Percentiles rank a stretch among this genome's conserved stretches.
Evolutionary conservation across 371 early-diverging fungal genomes (phyloP).

Genomic region (Cokeromyces recurvatus): DNA sequence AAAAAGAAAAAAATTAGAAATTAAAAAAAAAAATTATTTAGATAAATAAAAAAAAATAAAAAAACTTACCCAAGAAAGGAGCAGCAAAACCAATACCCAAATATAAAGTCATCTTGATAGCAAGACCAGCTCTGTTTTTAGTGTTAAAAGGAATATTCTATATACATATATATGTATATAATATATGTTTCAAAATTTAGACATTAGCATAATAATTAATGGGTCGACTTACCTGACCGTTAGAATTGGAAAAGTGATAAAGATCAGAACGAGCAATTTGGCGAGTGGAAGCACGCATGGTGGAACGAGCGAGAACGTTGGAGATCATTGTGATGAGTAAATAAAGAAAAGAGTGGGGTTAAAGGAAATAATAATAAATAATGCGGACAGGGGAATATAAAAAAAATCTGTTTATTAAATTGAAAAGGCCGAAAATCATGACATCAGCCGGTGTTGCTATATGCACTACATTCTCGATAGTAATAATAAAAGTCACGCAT

Average conservation of each 20-base stretch:
- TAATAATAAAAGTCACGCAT: too few relatives aligned
- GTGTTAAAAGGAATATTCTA: constrained; percentile 64
- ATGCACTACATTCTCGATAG: too few relatives aligned
- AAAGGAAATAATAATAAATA: too few relatives aligned
- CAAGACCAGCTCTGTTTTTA: constrained; percentile 57
- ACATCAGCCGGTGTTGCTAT: too few relatives aligned
- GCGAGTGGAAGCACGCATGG: constrained; percentile 39
- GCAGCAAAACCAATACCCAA: constrained; percentile 52
- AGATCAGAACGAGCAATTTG: constrained; percentile 46
- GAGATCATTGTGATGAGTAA: constrained; percentile 23
- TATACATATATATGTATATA: neutral
- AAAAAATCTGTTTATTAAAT: too few relatives aligned
- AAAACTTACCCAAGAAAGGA: constrained; percentile 51
- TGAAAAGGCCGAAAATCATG: too few relatives aligned
- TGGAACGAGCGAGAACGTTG: constrained; percentile 44
- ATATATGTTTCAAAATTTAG: too few relatives aligned
- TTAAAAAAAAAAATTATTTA: neutral
- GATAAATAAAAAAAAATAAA: neutral
- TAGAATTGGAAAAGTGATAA: constrained; percentile 45
- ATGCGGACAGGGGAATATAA: too few relatives aligned
- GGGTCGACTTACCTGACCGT: constrained; percentile 31
- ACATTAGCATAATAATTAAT: too few relatives aligned
- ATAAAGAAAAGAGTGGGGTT: neutral
- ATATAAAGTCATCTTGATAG: constrained; percentile 45
- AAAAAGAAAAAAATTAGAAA: neutral